A percentile compares a stretch with the other conserved stretches of the same genome.
These are phyloP conservation scores for Astragalus membranaceus DNA, from an alignment of 306 rosid species.

Conservation along the genomic window DNA sequence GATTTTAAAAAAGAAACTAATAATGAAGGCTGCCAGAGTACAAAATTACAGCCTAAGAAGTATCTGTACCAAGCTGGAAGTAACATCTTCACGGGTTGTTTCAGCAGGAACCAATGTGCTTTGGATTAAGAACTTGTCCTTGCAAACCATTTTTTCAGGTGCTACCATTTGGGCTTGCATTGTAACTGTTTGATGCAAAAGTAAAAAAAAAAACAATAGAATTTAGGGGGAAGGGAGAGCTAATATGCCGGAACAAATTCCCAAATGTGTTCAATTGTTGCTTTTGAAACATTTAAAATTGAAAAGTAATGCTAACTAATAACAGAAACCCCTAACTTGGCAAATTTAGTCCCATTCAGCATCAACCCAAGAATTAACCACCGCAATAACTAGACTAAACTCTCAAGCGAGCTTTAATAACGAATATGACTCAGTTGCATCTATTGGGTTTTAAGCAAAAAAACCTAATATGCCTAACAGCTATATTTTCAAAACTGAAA, in stretches of 20 bases:
- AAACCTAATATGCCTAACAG: no score
- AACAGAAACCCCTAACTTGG: neutral
- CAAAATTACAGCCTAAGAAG: constrained; percentile 13
- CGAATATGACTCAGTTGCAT: no score
- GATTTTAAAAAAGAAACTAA: constrained; percentile 13
- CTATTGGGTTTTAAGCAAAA: no score
- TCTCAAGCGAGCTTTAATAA: no score
- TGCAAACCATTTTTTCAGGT: constrained; percentile 67
- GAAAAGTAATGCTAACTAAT: neutral
- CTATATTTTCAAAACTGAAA: no score
- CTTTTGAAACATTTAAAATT: neutral
- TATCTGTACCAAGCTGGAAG: constrained; percentile 62
- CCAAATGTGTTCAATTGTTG: neutral
- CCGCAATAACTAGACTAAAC: neutral
- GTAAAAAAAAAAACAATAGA: neutral
- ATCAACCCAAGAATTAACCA: neutral
- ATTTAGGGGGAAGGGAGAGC: neutral
- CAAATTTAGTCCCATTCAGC: constrained; percentile 3
- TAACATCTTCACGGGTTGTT: constrained; percentile 60
- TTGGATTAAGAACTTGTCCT: no score
- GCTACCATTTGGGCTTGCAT: constrained; percentile 70
- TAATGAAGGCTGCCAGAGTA: constrained; percentile 6
- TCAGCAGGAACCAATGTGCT: no score
- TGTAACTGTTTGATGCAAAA: constrained; percentile 53
- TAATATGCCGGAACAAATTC: neutral